A percentile compares a stretch with the other conserved stretches of the same genome.
These are phyloP conservation scores for Phaseolus coccineus DNA, from an alignment of 331 rosid genomes.

Conservation along the genomic window DNA sequence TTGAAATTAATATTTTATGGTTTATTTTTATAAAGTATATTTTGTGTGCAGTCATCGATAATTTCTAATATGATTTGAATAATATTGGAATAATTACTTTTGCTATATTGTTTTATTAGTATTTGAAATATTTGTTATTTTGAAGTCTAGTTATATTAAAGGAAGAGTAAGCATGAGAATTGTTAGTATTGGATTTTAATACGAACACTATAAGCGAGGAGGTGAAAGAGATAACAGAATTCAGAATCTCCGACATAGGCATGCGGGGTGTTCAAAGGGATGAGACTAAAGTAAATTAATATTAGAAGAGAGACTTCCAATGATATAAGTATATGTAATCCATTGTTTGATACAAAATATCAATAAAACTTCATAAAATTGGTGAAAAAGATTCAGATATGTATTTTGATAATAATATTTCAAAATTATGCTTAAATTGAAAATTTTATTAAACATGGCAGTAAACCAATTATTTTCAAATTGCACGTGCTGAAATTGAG, in stretches of 20 bases:
- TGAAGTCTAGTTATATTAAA: neutral
- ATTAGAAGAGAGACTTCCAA: no score
- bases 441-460: neutral
- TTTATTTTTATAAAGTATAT: neutral
- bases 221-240: neutral
- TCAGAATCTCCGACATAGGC: neutral
- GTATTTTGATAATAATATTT: neutral
- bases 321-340: neutral
- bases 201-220: neutral
- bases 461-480: neutral
- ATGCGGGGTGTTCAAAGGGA: no score
- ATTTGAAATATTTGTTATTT: neutral
- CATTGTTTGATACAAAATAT: neutral
- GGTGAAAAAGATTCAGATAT: neutral
- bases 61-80: neutral
- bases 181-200: no score
- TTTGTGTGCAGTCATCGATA: neutral
- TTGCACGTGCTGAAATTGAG: neutral
- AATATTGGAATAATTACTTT: neutral
- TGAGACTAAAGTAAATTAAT: no score
- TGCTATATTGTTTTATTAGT: neutral
- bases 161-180: neutral
- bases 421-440: neutral
- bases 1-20: neutral
- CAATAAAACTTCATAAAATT: neutral